Conservation (phyloP, 202 grass and related monocot genomes). For the Musa balbisiana region DNA sequence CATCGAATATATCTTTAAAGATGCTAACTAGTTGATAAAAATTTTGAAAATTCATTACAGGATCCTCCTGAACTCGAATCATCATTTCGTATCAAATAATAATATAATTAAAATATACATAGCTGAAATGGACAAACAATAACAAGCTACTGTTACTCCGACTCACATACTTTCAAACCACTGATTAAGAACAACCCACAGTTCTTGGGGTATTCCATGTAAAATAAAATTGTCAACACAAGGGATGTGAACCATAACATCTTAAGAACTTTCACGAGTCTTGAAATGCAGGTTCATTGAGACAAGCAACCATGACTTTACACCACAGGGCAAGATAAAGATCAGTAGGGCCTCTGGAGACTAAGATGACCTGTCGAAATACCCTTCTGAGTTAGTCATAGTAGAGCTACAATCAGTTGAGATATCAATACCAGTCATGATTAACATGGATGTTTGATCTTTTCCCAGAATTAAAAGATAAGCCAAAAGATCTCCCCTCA, state of each 20-base stretch:
- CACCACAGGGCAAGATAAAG: not conserved
- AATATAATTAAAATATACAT: too few relatives aligned
- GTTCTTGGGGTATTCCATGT: not conserved
- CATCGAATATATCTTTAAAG: too few relatives aligned
- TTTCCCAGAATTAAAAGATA: slow-evolving; percentile 1
- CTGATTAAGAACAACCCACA: not conserved
- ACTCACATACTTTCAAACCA: too few relatives aligned
- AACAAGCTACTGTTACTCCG: too few relatives aligned
- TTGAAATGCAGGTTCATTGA: not conserved
- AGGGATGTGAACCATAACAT: not conserved
- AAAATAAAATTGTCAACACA: not conserved
- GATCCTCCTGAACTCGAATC: too few relatives aligned
- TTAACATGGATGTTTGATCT: not conserved
- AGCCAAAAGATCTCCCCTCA: not conserved
- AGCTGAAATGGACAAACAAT: too few relatives aligned
- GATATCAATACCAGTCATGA: too few relatives aligned
- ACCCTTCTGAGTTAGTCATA: not conserved
- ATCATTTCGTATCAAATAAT: too few relatives aligned
- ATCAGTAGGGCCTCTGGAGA: not conserved
- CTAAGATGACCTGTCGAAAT: not conserved
- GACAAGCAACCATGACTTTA: not conserved
- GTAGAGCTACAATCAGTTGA: not conserved
- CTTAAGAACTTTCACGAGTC: not conserved
- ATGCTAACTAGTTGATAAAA: too few relatives aligned
- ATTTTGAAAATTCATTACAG: too few relatives aligned